Evolutionary conservation across 768 basidiomycete genomes (phyloP).

Genomic region (Lentinula detonsa): DNA sequence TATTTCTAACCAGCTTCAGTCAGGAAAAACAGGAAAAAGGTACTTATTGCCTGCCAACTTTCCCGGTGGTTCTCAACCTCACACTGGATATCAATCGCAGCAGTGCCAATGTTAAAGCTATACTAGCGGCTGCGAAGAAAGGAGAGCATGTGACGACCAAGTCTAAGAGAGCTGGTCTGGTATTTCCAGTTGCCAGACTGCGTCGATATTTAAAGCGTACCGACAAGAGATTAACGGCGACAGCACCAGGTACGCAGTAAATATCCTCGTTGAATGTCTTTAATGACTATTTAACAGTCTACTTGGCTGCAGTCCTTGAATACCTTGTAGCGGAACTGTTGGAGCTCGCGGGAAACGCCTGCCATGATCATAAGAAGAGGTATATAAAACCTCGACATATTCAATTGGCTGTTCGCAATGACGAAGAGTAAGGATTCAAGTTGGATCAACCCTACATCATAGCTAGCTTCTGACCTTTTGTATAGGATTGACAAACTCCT

Average conservation of each 20-base stretch:
- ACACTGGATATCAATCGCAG: no score
- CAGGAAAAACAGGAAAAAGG: neutral
- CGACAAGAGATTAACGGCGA: neutral
- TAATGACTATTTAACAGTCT: conserved; percentile 37
- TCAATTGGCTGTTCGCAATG: conserved; percentile 5
- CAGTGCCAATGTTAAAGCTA: no score
- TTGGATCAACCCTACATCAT: neutral
- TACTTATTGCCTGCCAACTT: neutral
- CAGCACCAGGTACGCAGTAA: neutral
- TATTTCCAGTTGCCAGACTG: conserved; percentile 82
- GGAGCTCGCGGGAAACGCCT: conserved; percentile 76
- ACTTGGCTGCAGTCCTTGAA: conserved; percentile 81
- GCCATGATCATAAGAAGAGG: conserved; percentile 76
- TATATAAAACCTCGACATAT: conserved; percentile 58
- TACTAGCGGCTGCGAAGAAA: neutral
- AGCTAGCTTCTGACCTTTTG: neutral
- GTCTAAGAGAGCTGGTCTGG: conserved; percentile 52
- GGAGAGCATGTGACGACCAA: neutral
- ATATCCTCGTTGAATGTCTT: neutral
- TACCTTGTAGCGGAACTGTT: conserved; percentile 85
- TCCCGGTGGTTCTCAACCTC: no score
- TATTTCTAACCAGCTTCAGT: neutral
- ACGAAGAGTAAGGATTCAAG: conserved; percentile 5
- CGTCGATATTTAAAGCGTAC: conserved; percentile 64
- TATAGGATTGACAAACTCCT: neutral